A percentile compares a stretch with the other conserved stretches of the same genome.
phyloP scores from a whole-genome alignment of 176 grass and related monocot species.

The Aegilops bicornis region DNA sequence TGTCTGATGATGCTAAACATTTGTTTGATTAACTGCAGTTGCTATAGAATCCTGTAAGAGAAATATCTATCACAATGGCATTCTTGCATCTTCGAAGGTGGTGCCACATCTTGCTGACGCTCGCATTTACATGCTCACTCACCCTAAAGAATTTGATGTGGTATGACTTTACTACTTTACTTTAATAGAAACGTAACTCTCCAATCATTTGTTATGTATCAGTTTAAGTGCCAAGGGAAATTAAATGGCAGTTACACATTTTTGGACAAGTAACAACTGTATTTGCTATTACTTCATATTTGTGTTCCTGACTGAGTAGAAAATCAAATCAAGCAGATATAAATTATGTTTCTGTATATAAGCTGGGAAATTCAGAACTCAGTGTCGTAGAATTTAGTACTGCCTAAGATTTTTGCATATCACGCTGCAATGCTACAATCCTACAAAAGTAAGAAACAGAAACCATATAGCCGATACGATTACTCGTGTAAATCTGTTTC shows the following conservation, averaged over 20 bases:
- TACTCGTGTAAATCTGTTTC: background rate
- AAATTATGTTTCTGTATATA: background rate
- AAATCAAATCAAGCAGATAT: background rate
- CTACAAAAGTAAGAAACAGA: background rate
- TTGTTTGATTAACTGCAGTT: constrained; percentile 29
- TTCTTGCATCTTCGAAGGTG: constrained; percentile 60
- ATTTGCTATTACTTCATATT: background rate
- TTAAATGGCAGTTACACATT: background rate
- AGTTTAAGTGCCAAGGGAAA: constrained; percentile 1
- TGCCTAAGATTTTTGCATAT: background rate
- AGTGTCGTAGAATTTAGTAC: background rate
- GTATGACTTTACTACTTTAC: constrained; percentile 43
- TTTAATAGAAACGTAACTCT: background rate
- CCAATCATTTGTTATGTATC: background rate
- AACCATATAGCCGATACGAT: background rate
- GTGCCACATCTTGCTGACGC: constrained; percentile 81
- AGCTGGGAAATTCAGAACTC: background rate
- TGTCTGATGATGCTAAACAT: background rate
- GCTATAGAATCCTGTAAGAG: constrained; percentile 56
- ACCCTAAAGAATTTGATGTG: constrained; percentile 95
- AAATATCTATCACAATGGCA: constrained; percentile 55
- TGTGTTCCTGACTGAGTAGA: background rate
- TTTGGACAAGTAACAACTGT: background rate
- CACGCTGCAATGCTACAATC: background rate
- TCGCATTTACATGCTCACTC: constrained; percentile 81